Conservation (phyloP, 345 rosid genomes). For the Salix viminalis region DNA sequence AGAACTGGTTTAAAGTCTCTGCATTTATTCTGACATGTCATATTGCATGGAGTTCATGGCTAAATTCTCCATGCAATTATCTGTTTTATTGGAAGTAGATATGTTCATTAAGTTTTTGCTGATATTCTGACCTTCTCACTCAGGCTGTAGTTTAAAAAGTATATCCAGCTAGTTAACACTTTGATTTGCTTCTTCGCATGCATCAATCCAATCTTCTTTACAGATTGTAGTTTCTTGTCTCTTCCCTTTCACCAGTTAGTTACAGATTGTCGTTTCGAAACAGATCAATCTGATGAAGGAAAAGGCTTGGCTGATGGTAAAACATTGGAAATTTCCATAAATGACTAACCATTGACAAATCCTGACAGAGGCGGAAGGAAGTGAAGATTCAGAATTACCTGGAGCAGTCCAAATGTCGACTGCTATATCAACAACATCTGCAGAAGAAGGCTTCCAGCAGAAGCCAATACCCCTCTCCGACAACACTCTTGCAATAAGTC, state of each 20-base stretch:
- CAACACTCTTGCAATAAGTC: no score
- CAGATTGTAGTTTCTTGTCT: neutral
- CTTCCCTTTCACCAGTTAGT: no score
- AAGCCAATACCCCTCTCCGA: no score
- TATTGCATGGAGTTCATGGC: conserved; percentile 40
- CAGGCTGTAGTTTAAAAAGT: conserved; percentile 27
- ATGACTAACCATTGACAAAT: neutral
- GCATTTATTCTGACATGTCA: conserved; percentile 35
- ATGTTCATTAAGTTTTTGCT: no score
- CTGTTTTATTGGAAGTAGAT: neutral
- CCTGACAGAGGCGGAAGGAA: no score
- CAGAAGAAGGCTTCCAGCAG: no score
- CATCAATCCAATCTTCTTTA: conserved; percentile 34
- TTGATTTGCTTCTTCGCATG: conserved; percentile 39
- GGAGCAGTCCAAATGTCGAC: no score
- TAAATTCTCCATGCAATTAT: conserved; percentile 30
- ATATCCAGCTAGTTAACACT: conserved; percentile 34
- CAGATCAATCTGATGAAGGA: neutral
- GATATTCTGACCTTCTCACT: conserved; percentile 20
- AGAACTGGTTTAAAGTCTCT: conserved; percentile 45
- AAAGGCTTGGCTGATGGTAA: neutral
- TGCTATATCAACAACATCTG: no score
- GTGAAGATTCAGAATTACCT: no score
- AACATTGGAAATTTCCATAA: conserved; percentile 3
- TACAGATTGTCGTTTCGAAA: no score